Base-by-base conservation (phyloP, 805 yeast species). In the Jamesozyma lodderae region DNA sequence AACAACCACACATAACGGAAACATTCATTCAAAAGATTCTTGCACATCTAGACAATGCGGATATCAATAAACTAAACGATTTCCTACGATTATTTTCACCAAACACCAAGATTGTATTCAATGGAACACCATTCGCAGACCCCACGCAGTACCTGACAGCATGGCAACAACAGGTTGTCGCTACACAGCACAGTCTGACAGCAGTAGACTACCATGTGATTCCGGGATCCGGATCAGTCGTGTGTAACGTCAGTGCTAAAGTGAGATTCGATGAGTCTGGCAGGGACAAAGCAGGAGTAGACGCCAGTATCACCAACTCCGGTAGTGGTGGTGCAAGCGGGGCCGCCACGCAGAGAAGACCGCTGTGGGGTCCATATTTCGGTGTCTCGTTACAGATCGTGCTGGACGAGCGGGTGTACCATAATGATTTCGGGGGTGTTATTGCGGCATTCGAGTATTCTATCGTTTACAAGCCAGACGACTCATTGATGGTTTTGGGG, bases 201-300 rank as follows among this genome's bases (percentile, higher is more conserved):
- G 72, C 78, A 10, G 68, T 71, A 37, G 90, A 81, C 53, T 69
- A 75, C 33, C 92, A 81, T 51, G 61, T 74, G 41, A 70, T 81
- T 8, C 83, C 83, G 0, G 84, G 84, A 1, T 68, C 81, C 0
- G 77, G 75, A 1, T 64, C 72, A 1, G 55, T 67, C 27, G 66
- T 79, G 6, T 66, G 77, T 21, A 69, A 69, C 40, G 60, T 75
- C 13, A 65, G 67, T 36, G 64, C 75, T 13, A 82, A 79, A 55
- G 82, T 81, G 10, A 67, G 78, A 43, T 82, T 81, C 48, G 92
- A 83, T 57, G 92, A 83, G 51, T 71, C 79, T 38, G 92, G 92
- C 0, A 70, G 65, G 42, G 79, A 77, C 42, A 72, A 77, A 52
- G 50, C 73, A 20, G 87, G 87, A 2, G 81, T 78, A 39, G 68